Base-by-base conservation (phyloP, 1,284 basidiomycete species). In the Phlebopus sp. region DNA sequence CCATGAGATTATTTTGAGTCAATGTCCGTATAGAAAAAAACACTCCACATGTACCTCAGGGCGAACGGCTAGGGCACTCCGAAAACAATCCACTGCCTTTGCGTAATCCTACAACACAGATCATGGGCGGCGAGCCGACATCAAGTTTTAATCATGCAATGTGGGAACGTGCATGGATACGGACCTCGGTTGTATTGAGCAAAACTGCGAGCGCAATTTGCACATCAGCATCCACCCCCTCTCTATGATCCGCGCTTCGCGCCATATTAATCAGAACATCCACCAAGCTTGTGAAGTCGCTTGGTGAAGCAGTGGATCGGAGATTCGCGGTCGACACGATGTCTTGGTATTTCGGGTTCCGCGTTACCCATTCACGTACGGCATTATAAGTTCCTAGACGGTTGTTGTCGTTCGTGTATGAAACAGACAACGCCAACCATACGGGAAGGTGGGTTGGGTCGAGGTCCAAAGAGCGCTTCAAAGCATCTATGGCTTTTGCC, bases 1-100 rank as follows among this genome's bases (percentile, higher is more conserved):
- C 31, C 34, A 45, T 42, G 21, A 25, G 13, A 30, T 29, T 10
- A 18, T 23, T 29, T 14, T 42, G 25, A 30, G 19, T 15, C 18
- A 13, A 21, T n/a, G 18, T 23, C 25, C 3, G 13, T 21, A 17
- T 9, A 18, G 10, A 19, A 44, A 21, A n/a, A 19, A 44, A 21
- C 19, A 25, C 21, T 18, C 29, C 23, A 45, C 34, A 64, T 82
- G 49, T 60, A 94, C 92, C 53, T 93, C 84, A 1, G 95, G 96
- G 48, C 92, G 79, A 41, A 92, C 86, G 15, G 84, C 84, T 49
- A 99, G 71, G 0, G 97, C 96, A 1, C 95, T 82, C 37, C 78
- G 76, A 73, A 99, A 99, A 69, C 96, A 99, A 66, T 99, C 96
- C 56, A 90, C 86, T 0, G 96, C 92, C 63, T 93, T 93, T 34